A percentile compares a stretch with the other conserved stretches of the same genome.
These are phyloP conservation scores for Leccinum variabile DNA, from an alignment of 1,284 basidiomycete genomes.

Conservation along the genomic window DNA sequence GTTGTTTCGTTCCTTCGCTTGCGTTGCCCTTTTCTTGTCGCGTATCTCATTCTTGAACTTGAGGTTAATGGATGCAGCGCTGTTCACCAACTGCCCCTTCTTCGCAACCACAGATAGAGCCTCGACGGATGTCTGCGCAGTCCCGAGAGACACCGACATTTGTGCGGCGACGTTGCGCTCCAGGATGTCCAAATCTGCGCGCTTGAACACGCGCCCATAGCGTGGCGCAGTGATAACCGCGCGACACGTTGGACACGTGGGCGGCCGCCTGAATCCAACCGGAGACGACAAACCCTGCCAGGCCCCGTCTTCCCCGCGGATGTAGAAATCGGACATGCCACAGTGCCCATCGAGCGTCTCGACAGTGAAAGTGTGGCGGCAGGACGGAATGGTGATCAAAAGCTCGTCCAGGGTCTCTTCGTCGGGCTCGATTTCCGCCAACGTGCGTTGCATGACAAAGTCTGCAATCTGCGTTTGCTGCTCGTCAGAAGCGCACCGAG, in stretches of 20 bases:
- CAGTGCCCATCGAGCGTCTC: constrained; percentile 68
- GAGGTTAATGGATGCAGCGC: constrained; percentile 18
- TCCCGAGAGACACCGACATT: constrained; percentile 46
- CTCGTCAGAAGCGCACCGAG: constrained; percentile 46
- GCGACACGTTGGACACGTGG: constrained; percentile 58
- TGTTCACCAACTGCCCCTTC: constrained; percentile 15
- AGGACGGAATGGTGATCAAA: constrained; percentile 60
- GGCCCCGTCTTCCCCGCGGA: constrained; percentile 31
- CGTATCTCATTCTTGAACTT: constrained; percentile 23
- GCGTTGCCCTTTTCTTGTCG: constrained; percentile 6
- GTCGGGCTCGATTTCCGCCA: constrained; percentile 51
- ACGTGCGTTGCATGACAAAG: constrained; percentile 51
- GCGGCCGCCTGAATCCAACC: constrained; percentile 44
- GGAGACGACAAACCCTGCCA: constrained; percentile 49
- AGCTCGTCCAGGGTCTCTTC: constrained; percentile 47
- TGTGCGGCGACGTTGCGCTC: constrained; percentile 59
- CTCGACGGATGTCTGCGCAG: constrained; percentile 33
- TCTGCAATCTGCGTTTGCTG: constrained; percentile 52
- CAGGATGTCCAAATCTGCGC: constrained; percentile 59
- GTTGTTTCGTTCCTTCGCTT: constrained; percentile 11
- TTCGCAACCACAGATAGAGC: constrained; percentile 22
- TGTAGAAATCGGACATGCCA: constrained; percentile 55
- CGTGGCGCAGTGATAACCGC: constrained; percentile 50
- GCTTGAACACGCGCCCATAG: constrained; percentile 61
- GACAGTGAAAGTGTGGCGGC: constrained; percentile 68